Percentiles rank a stretch among this genome's conserved stretches.
Evolutionary conservation across 2,329 filamentous ascomycete species (phyloP).

Genomic region (Nemania sp.): DNA sequence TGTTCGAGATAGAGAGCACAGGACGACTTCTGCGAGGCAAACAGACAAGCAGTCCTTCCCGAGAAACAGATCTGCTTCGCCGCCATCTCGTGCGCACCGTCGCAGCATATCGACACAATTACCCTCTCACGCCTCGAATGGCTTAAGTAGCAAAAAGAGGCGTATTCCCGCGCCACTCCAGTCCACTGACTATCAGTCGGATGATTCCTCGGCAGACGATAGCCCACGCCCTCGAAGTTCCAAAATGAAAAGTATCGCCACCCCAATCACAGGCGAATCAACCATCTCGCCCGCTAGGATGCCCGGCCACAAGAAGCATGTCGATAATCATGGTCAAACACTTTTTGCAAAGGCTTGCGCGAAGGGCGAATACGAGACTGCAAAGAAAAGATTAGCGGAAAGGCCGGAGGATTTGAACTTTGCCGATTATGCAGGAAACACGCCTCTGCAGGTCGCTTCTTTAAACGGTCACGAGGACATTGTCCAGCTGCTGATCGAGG

Average conservation of each 20-base stretch:
- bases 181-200: constrained; percentile 68
- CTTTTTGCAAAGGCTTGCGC: constrained; percentile 88
- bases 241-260: constrained; percentile 60
- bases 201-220: constrained; percentile 66
- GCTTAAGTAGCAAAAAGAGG: constrained; percentile 63
- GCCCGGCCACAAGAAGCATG: constrained; percentile 77
- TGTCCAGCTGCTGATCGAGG: constrained; percentile 82
- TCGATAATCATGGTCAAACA: constrained; percentile 92
- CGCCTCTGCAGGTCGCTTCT: constrained; percentile 89
- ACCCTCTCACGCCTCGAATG: constrained; percentile 58
- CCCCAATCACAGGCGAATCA: constrained; percentile 61
- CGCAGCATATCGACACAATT: constrained; percentile 69
- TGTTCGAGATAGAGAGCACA: constrained; percentile 41
- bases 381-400: constrained; percentile 74
- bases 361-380: constrained; percentile 78
- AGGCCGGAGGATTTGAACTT: constrained; percentile 87
- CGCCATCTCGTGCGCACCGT: constrained; percentile 61
- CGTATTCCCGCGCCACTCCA: constrained; percentile 64
- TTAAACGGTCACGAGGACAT: constrained; percentile 86
- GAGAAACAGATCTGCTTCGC: constrained; percentile 61
- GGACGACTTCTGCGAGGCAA: constrained; percentile 40
- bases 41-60: constrained; percentile 38
- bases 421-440: constrained; percentile 94
- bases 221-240: constrained; percentile 64
- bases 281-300: constrained; percentile 71